Evolutionary conservation across 2,329 filamentous ascomycete genomes (phyloP).

Genomic region (Cladosporium sp.): DNA sequence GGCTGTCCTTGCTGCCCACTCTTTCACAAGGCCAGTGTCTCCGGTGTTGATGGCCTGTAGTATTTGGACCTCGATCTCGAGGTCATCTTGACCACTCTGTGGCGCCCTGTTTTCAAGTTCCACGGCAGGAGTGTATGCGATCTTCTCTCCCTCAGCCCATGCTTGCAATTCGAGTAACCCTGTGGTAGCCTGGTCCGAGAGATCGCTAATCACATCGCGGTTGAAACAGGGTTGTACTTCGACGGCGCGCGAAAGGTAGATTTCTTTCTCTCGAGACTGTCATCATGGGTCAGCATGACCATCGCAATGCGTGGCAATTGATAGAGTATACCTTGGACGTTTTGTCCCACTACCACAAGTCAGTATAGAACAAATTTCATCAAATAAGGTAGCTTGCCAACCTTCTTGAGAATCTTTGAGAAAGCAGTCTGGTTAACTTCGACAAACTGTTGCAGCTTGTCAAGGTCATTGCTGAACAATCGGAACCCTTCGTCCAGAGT

Average conservation of each 20-base stretch:
- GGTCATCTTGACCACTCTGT: conserved; percentile 71
- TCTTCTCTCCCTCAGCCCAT: conserved; percentile 94
- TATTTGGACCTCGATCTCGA: conserved; percentile 84
- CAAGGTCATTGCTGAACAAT: conserved; percentile 93
- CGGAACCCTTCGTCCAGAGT: conserved; percentile 95
- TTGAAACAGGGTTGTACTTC: conserved; percentile 99
- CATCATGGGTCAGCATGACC: conserved; percentile 27
- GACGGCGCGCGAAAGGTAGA: conserved; percentile 92
- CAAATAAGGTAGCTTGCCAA: conserved; percentile 36
- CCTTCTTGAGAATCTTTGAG: conserved; percentile 97
- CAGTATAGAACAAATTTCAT: conserved; percentile 34
- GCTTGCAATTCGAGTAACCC: conserved; percentile 91
- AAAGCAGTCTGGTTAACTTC: conserved; percentile 97
- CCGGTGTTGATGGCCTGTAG: conserved; percentile 83
- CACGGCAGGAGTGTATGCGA: conserved; percentile 59
- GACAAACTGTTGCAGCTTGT: conserved; percentile 96
- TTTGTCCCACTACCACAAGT: conserved; percentile 79
- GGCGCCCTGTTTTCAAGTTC: conserved; percentile 38
- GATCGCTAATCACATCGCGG: conserved; percentile 89
- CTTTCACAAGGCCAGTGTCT: conserved; percentile 73
- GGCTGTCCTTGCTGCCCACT: conserved; percentile 73
- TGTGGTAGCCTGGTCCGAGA: conserved; percentile 97
- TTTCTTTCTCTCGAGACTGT: conserved; percentile 91
- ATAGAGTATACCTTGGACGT: conserved; percentile 77
- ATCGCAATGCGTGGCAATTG: neutral